Conservation (phyloP, 495 filamentous ascomycete genomes). For the Copromyces sp. region DNA sequence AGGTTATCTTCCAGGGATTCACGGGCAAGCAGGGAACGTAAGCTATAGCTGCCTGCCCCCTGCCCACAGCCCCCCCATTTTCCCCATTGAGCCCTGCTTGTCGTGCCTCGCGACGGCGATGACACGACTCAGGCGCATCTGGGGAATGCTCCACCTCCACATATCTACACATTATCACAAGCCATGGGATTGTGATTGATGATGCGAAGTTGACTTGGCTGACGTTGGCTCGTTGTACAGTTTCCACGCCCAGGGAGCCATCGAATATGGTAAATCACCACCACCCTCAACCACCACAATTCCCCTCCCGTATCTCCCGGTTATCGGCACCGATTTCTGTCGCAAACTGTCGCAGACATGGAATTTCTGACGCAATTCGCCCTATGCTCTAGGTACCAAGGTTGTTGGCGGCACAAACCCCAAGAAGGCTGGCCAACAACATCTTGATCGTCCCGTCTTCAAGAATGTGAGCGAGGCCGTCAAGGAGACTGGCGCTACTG, state of each 20-base stretch:
- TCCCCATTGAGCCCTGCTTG: constrained; percentile 5
- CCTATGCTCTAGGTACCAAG: constrained; percentile 62
- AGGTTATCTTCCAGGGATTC: constrained; percentile 95
- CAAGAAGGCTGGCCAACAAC: constrained; percentile 86
- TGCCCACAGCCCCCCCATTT: background rate
- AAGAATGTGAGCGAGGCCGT: constrained; percentile 79
- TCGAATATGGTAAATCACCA: constrained; percentile 73
- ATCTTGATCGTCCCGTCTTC: constrained; percentile 92
- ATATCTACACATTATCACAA: background rate
- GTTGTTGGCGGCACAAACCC: constrained; percentile 98
- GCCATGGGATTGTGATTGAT: background rate
- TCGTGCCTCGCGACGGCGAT: constrained; percentile 8
- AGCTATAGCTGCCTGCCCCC: constrained; percentile 31
- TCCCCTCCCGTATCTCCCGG: background rate
- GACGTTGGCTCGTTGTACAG: constrained; percentile 41
- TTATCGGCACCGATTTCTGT: background rate
- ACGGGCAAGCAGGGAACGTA: constrained; percentile 98
- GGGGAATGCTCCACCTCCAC: background rate
- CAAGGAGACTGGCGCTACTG: constrained; percentile 81
- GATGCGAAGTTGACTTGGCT: constrained; percentile 19
- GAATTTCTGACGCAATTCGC: constrained; percentile 8
- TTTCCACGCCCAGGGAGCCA: constrained; percentile 96
- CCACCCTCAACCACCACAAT: background rate
- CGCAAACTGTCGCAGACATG: background rate
- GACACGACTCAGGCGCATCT: constrained; percentile 1